These are phyloP conservation scores for Gracilaria domingensis DNA, from an alignment of 23 red algal genomes.

Conservation along the genomic window DNA sequence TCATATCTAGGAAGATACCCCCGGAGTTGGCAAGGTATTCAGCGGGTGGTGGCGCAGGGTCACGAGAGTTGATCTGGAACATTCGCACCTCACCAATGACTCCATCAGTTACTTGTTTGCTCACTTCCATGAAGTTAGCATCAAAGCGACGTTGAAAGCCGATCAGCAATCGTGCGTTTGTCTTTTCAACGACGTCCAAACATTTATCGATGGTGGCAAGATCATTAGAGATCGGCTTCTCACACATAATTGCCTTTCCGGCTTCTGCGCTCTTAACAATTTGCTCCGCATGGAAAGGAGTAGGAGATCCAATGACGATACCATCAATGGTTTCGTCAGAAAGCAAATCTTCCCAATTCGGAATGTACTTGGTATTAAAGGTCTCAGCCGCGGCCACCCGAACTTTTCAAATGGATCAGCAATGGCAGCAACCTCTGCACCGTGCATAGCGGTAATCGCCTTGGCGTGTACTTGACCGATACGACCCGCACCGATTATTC, in stretches of 20 bases:
- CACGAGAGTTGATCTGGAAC: constrained; percentile 89
- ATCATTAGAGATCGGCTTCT: constrained; percentile 94
- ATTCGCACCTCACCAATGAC: constrained; percentile 87
- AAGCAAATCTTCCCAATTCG: constrained; percentile 75
- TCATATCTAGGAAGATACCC: constrained; percentile 92
- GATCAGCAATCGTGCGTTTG: constrained; percentile 86
- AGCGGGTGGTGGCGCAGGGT: constrained; percentile 96
- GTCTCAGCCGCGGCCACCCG: constrained; percentile 66
- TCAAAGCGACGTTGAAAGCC: constrained; percentile 98
- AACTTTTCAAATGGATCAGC: constrained; percentile 91
- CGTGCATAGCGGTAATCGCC: constrained; percentile 79
- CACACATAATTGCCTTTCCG: constrained; percentile 98
- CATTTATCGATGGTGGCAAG: constrained; percentile 88
- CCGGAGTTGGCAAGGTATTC: constrained; percentile 94
- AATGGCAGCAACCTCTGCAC: constrained; percentile 83
- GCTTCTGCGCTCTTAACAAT: constrained; percentile 85
- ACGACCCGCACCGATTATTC: constrained; percentile 93
- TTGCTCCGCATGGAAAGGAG: constrained; percentile 91
- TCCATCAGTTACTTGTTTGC: constrained; percentile 73
- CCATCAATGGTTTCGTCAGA: constrained; percentile 81
- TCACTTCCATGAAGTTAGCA: constrained; percentile 82
- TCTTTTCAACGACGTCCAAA: constrained; percentile 81
- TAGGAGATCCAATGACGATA: constrained; percentile 95
- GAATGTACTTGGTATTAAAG: constrained; percentile 70
- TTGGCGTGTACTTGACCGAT: constrained; percentile 98